Percentiles rank a stretch among this genome's conserved stretches.
phyloP scores from a whole-genome alignment of 73 alveolate genomes.

The Paramecium bursaria region DNA sequence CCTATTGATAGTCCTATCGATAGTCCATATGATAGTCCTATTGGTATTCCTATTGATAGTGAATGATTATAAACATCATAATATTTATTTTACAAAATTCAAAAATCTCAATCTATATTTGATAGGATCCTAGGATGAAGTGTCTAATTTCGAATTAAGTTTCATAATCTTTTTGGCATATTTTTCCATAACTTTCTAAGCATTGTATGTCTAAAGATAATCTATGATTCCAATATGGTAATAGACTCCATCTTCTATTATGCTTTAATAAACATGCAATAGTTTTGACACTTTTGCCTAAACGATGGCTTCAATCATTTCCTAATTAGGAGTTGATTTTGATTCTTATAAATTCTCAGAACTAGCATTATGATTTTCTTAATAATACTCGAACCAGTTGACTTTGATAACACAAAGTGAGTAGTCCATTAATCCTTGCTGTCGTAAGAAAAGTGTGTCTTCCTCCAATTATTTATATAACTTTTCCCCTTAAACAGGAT shows the following conservation, averaged over 20 bases:
- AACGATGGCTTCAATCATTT: not conserved
- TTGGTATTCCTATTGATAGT: too few species aligned
- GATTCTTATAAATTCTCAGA: not conserved
- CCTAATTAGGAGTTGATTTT: not conserved
- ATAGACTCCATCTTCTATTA: conserved; percentile 59
- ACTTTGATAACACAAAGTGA: conserved; percentile 72
- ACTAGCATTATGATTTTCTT: not conserved
- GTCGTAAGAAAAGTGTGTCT: conserved; percentile 3
- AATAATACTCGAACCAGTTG: conserved; percentile 41
- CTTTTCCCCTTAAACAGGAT: not conserved
- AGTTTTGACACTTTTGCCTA: conserved; percentile 24
- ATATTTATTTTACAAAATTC: conserved; percentile 1
- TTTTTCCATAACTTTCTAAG: conserved; percentile 44
- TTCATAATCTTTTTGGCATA: conserved; percentile 63
- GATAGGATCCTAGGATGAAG: conserved; percentile 49
- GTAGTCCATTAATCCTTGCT: conserved; percentile 77
- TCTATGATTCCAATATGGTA: conserved; percentile 68
- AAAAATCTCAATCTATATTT: conserved; percentile 28
- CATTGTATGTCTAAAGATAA: conserved; percentile 51
- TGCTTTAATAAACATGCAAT: conserved; percentile 26
- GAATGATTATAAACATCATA: too few species aligned
- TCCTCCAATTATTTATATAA: conserved; percentile 27
- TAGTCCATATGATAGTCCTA: too few species aligned
- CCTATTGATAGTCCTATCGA: too few species aligned
- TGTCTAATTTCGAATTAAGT: conserved; percentile 44